A percentile compares a stretch with the other conserved stretches of the same genome.
Evolutionary conservation across 2,329 filamentous ascomycete species (phyloP).

Genomic region (Cercospora citrullina): DNA sequence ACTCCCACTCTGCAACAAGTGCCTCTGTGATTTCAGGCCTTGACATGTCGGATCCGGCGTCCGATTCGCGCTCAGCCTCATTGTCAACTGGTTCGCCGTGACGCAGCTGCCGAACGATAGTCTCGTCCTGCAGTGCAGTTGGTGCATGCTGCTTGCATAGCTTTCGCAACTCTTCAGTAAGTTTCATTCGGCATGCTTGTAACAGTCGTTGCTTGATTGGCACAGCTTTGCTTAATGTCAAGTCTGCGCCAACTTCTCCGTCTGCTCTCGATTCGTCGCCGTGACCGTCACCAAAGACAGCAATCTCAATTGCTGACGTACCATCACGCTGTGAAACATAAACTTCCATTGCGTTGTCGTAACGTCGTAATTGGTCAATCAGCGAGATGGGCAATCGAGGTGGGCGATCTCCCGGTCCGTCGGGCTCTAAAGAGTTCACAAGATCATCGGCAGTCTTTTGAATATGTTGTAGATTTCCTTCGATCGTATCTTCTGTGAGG

Average conservation of each 20-base stretch:
- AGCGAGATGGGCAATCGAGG: background rate
- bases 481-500: background rate
- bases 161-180: conserved; percentile 5
- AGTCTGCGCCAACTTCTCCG: background rate
- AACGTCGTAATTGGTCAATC: background rate
- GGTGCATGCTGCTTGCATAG: conserved; percentile 6
- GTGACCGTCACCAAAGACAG: background rate
- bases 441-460: background rate
- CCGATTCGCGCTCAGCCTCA: too few species aligned
- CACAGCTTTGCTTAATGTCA: background rate
- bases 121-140: background rate
- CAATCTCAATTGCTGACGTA: background rate
- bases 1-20: too few species aligned
- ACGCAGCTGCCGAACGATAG: background rate
- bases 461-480: background rate
- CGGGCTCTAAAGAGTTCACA: background rate
- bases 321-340: background rate
- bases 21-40: too few species aligned
- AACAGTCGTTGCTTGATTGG: background rate
- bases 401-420: background rate
- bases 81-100: background rate
- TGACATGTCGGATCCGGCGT: too few species aligned
- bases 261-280: background rate
- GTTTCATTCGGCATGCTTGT: background rate
- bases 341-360: background rate